phyloP scores from a whole-genome alignment of 1,284 basidiomycete genomes.

The Sporisorium sorghi region DNA sequence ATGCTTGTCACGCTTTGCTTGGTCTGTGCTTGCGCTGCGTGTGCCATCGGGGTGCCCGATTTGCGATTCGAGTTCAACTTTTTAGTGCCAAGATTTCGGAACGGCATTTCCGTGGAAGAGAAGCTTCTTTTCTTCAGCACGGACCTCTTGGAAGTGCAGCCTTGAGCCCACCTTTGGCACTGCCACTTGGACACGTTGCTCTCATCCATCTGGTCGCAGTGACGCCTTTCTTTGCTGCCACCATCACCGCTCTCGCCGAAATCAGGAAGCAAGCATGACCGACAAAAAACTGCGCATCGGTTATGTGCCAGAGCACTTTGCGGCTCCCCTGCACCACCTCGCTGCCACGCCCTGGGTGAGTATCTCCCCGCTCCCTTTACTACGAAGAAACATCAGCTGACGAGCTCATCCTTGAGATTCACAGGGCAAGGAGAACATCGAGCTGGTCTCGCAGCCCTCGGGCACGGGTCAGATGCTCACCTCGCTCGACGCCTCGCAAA shows the following conservation, averaged over 20 bases:
- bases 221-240: background rate
- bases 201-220: background rate
- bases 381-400: background rate
- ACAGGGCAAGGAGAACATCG: slow-evolving; percentile 55
- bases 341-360: slow-evolving; percentile 58
- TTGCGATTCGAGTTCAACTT: background rate
- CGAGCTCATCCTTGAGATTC: background rate
- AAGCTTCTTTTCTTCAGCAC: background rate
- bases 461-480: slow-evolving; percentile 68
- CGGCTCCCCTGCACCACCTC: slow-evolving; percentile 59
- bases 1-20: background rate
- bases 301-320: slow-evolving; percentile 67
- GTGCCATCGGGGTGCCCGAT: background rate
- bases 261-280: slow-evolving; percentile 7
- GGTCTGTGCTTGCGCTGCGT: slow-evolving; percentile 28
- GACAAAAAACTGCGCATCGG: slow-evolving; percentile 53
- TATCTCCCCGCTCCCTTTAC: background rate
- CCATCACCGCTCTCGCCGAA: background rate
- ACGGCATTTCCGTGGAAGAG: background rate
- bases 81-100: background rate
- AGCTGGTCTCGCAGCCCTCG: slow-evolving; percentile 59
- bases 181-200: no score
- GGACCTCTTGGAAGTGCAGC: background rate
- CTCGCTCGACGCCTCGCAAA: slow-evolving; percentile 47
- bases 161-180: background rate